phyloP scores from a whole-genome alignment of 1,139 yeast species.

The Diutina mesorugosa region DNA sequence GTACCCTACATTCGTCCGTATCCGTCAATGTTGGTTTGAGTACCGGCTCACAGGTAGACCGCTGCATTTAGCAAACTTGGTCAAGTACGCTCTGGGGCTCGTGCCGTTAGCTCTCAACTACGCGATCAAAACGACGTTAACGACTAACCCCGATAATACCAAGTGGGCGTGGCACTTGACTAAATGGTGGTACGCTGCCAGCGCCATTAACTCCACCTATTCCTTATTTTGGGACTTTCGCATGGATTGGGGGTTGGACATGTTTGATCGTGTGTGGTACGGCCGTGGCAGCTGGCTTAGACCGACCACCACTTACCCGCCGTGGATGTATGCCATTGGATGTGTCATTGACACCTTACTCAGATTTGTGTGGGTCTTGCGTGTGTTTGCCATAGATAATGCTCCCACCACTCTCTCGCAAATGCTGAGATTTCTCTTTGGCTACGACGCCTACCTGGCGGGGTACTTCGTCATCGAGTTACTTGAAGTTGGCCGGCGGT shows the following conservation, averaged over 20 bases:
- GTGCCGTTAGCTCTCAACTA: constrained; percentile 45
- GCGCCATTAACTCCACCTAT: constrained; percentile 57
- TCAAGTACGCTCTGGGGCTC: constrained; percentile 61
- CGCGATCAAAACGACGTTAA: constrained; percentile 15
- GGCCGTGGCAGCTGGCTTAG: constrained; percentile 8
- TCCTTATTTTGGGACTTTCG: constrained; percentile 81
- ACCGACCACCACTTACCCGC: constrained; percentile 13
- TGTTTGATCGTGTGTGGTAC: constrained; percentile 16
- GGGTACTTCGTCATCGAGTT: constrained; percentile 57
- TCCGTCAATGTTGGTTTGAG: constrained; percentile 73
- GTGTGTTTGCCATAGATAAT: constrained; percentile 23
- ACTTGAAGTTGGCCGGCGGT: constrained; percentile 69
- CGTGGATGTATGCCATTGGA: constrained; percentile 24
- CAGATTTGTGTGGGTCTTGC: constrained; percentile 67
- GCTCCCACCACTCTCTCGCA: not conserved
- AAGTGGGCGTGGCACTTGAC: constrained; percentile 11
- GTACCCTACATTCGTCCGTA: constrained; percentile 59
- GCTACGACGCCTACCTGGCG: constrained; percentile 27
- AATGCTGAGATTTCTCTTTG: constrained; percentile 15
- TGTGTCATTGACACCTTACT: constrained; percentile 46
- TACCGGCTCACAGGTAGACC: constrained; percentile 32
- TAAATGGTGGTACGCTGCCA: constrained; percentile 37
- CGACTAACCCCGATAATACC: constrained; percentile 4
- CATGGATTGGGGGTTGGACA: constrained; percentile 78
- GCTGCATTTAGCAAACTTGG: constrained; percentile 57